Percentiles rank a stretch among this genome's conserved stretches.
These are phyloP conservation scores for Coemansia sp. DNA, from an alignment of 192 early-diverging fungal species.

Conservation along the genomic window DNA sequence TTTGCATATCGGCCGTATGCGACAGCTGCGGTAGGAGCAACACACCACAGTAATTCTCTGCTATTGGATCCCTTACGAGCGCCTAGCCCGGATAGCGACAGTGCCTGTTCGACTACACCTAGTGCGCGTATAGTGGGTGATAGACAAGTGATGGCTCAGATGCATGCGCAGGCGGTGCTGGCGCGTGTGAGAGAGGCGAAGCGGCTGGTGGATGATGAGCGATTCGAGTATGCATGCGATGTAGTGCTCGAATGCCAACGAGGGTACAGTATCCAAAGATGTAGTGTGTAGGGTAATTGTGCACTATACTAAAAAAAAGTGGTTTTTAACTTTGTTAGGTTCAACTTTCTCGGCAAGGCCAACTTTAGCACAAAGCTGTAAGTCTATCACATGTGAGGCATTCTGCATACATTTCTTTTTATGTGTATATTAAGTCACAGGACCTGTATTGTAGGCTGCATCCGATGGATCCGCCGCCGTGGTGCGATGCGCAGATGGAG, in stretches of 20 bases:
- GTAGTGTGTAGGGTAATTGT: not conserved
- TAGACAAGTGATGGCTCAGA: conserved; percentile 21
- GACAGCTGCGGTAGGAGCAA: not conserved
- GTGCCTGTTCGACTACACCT: not conserved
- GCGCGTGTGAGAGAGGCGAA: conserved; percentile 33
- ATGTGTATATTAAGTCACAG: conserved; percentile 5
- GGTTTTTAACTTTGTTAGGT: conserved; percentile 26
- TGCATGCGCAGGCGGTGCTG: conserved; percentile 28
- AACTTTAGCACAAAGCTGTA: conserved; percentile 54
- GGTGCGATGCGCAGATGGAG: conserved; percentile 49
- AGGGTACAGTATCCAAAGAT: conserved; percentile 26
- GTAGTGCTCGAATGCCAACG: conserved; percentile 52
- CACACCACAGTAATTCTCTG: conserved; percentile 1
- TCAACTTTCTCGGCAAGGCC: conserved; percentile 54
- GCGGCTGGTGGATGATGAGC: conserved; percentile 34
- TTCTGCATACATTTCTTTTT: not conserved
- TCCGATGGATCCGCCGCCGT: conserved; percentile 57
- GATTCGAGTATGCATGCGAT: conserved; percentile 50
- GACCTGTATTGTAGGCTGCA: conserved; percentile 30
- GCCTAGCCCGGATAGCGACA: not conserved
- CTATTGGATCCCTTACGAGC: not conserved
- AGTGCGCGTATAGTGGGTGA: conserved; percentile 10
- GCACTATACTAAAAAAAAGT: not conserved
- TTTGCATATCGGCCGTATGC: conserved; percentile 52
- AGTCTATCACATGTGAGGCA: conserved; percentile 15